A percentile compares a stretch with the other conserved stretches of the same genome.
These are phyloP conservation scores for Inonotus hispidus DNA, from an alignment of 1,284 basidiomycete species.

Conservation along the genomic window DNA sequence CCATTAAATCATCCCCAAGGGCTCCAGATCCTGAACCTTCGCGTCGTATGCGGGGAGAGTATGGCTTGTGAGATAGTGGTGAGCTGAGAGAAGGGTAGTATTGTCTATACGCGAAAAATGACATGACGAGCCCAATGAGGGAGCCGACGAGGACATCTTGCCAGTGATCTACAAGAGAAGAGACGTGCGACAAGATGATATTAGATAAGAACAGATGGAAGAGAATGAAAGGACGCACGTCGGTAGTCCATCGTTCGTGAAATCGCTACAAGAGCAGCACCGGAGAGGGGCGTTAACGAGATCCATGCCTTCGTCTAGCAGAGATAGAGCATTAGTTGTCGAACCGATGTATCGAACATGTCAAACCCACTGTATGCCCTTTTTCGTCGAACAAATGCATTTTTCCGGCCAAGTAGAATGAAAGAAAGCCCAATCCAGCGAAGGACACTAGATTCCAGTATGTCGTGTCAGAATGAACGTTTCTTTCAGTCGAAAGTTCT, in stretches of 20 bases:
- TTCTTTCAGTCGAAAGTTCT: background rate
- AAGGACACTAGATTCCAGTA: conserved; percentile 63
- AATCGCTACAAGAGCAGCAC: conserved; percentile 82
- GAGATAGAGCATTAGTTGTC: background rate
- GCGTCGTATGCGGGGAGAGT: conserved; percentile 59
- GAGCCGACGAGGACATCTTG: conserved; percentile 83
- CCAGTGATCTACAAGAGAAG: conserved; percentile 66
- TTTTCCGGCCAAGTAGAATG: conserved; percentile 88
- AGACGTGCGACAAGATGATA: background rate
- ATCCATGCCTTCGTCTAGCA: conserved; percentile 80
- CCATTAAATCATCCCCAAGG: background rate
- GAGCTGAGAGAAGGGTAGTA: conserved; percentile 67
- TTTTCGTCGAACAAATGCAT: conserved; percentile 83
- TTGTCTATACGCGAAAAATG: conserved; percentile 79
- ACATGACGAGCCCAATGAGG: conserved; percentile 64
- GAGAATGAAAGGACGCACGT: conserved; percentile 43
- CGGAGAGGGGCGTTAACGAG: conserved; percentile 69
- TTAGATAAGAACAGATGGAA: background rate
- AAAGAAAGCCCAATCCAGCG: conserved; percentile 86
- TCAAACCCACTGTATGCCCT: conserved; percentile 63
- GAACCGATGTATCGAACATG: conserved; percentile 7
- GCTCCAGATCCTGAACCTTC: background rate
- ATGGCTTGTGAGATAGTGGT: conserved; percentile 62
- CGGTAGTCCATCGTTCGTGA: conserved; percentile 89
- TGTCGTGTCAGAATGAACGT: background rate